phyloP scores from a whole-genome alignment of 164 flowering plant species.

The Akebia trifoliata region DNA sequence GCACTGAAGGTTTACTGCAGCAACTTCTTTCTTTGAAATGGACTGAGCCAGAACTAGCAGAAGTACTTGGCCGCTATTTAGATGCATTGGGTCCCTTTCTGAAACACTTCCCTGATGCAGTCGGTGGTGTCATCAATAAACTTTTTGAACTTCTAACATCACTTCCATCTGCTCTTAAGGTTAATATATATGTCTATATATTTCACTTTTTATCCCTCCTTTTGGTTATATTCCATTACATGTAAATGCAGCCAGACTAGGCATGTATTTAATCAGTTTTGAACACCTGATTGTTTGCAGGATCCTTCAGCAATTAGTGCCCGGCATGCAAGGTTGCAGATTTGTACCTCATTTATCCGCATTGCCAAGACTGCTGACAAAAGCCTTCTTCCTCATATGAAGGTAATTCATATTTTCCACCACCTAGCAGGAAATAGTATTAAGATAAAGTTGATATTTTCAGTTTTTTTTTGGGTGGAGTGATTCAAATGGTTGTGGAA shows the following conservation, averaged over 20 bases:
- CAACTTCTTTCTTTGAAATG: constrained; percentile 80
- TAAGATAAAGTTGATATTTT: background rate
- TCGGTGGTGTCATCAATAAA: constrained; percentile 80
- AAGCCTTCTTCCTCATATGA: constrained; percentile 94
- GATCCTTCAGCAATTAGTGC: constrained; percentile 73
- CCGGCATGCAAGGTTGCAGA: constrained; percentile 89
- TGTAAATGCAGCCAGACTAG: too few relatives aligned
- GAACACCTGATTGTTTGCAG: constrained; percentile 40
- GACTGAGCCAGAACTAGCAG: constrained; percentile 74
- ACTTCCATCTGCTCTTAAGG: constrained; percentile 74
- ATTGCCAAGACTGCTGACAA: constrained; percentile 83
- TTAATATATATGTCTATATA: constrained; percentile 16
- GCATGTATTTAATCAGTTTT: too few relatives aligned
- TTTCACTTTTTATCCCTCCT: background rate
- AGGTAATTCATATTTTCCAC: constrained; percentile 38
- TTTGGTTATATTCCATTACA: too few relatives aligned
- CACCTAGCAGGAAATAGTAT: background rate
- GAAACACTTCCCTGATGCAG: constrained; percentile 79
- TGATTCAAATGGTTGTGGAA: too few relatives aligned
- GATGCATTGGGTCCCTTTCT: constrained; percentile 85
- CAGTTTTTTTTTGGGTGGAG: too few relatives aligned
- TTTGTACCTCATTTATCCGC: constrained; percentile 88
- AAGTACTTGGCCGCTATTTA: constrained; percentile 73
- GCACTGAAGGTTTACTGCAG: constrained; percentile 66
- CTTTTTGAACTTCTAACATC: constrained; percentile 85